Conservation (phyloP, 2,329 filamentous ascomycete genomes). For the Ascomycota sp. region DNA sequence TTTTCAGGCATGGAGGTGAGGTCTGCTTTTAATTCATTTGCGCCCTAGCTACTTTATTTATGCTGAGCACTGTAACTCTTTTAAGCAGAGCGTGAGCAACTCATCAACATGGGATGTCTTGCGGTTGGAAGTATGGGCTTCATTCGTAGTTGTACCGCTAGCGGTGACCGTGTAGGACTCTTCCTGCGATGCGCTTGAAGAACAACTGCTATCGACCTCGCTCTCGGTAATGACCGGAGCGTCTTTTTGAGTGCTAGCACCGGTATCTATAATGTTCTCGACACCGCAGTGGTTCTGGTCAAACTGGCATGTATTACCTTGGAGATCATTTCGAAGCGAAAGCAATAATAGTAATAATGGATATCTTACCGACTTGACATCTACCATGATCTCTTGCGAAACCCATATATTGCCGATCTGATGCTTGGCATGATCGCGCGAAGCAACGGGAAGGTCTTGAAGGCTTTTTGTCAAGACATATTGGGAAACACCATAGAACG, state of each 20-base stretch:
- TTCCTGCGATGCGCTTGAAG: background rate
- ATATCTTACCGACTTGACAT: slow-evolving; percentile 11
- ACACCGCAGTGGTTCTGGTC: too few relatives aligned
- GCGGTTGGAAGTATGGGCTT: slow-evolving; percentile 1
- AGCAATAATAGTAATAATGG: background rate
- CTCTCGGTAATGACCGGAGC: background rate
- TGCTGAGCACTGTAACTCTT: background rate
- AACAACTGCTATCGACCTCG: background rate
- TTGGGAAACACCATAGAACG: background rate
- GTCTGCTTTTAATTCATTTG: too few relatives aligned
- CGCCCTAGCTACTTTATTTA: too few relatives aligned
- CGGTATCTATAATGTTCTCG: background rate
- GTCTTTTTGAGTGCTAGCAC: background rate
- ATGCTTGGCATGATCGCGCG: slow-evolving; percentile 6
- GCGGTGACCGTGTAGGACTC: slow-evolving; percentile 1
- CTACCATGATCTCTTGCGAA: slow-evolving; percentile 38
- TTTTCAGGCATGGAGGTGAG: too few relatives aligned
- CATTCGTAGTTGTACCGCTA: slow-evolving; percentile 1
- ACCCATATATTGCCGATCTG: slow-evolving; percentile 37
- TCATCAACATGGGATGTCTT: slow-evolving; percentile 5
- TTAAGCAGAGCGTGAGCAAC: slow-evolving; percentile 5
- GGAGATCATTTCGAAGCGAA: background rate
- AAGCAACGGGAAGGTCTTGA: background rate
- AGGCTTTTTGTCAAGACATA: background rate
- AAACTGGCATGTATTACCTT: background rate